phyloP scores from a whole-genome alignment of 1,139 yeast species.

The Yamadazyma triangularis region DNA sequence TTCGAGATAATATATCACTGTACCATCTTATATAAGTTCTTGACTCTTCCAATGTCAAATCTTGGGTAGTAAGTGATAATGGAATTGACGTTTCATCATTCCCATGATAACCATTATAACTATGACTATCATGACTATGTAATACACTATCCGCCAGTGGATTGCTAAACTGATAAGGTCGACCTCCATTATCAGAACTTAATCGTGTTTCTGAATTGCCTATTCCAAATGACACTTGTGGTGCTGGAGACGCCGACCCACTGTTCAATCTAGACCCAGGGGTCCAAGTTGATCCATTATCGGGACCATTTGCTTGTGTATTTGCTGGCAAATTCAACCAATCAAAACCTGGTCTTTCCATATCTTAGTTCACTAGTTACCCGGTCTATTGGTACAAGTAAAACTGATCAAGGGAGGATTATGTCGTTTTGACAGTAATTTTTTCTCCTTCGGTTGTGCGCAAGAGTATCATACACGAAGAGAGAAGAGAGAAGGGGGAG shows the following conservation, averaged over 20 bases:
- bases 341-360: conserved; percentile 15
- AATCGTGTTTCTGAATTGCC: conserved; percentile 4
- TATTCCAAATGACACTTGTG: conserved; percentile 19
- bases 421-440: no score
- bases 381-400: no score
- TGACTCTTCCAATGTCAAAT: conserved; percentile 59
- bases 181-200: not conserved
- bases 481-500: no score
- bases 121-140: conserved; percentile 1
- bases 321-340: conserved; percentile 18
- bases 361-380: no score
- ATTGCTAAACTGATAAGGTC: conserved; percentile 2
- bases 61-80: conserved; percentile 56
- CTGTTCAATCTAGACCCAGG: conserved; percentile 5
- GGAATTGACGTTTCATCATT: conserved; percentile 36
- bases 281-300: not conserved
- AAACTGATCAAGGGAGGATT: no score
- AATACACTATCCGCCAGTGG: conserved; percentile 12
- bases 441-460: no score
- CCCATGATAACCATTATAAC: not conserved
- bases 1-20: conserved; percentile 59
- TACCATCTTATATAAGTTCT: conserved; percentile 78
- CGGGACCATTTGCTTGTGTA: not conserved
- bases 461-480: no score
- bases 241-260: conserved; percentile 17